Percentiles rank a stretch among this genome's conserved stretches.
Evolutionary conservation across 257 asterid species (phyloP).

Genomic region (Salvia hispanica): DNA sequence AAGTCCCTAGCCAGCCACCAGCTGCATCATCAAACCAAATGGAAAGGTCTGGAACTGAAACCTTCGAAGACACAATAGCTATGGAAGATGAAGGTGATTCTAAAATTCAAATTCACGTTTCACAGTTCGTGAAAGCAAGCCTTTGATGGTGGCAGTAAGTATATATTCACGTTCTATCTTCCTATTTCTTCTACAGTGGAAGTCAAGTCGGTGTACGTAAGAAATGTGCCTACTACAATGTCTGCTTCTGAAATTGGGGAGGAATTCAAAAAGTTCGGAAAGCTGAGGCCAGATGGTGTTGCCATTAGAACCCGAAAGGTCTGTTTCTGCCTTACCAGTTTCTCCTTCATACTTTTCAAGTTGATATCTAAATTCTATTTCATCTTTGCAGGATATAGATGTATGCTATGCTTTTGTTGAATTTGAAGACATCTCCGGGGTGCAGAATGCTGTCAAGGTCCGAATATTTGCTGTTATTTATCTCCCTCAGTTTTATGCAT

Average conservation of each 20-base stretch:
- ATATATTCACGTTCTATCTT: conserved; percentile 20
- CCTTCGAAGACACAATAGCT: conserved; percentile 60
- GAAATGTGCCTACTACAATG: conserved; percentile 92
- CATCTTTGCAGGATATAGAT: conserved; percentile 77
- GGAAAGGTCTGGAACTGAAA: conserved; percentile 63
- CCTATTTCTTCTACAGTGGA: conserved; percentile 56
- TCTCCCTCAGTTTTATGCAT: not conserved
- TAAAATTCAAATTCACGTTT: conserved; percentile 20
- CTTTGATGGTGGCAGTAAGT: not conserved
- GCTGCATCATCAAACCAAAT: conserved; percentile 45
- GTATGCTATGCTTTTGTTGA: conserved; percentile 96
- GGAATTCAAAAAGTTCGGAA: conserved; percentile 92
- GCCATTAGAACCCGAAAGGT: conserved; percentile 99
- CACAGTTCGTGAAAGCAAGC: conserved; percentile 5
- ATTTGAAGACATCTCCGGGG: conserved; percentile 87
- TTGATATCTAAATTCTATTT: conserved; percentile 21
- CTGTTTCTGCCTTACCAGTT: conserved; percentile 31
- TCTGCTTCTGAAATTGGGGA: conserved; percentile 86
- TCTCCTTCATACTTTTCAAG: not conserved
- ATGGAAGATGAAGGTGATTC: conserved; percentile 77
- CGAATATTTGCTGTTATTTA: conserved; percentile 18
- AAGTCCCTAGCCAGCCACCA: conserved; percentile 52
- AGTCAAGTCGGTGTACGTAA: conserved; percentile 86
- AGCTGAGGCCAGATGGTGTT: conserved; percentile 81
- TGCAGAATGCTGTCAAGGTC: conserved; percentile 95